Evolutionary conservation across 768 basidiomycete genomes (phyloP).

Genomic region (Boletales sp.): DNA sequence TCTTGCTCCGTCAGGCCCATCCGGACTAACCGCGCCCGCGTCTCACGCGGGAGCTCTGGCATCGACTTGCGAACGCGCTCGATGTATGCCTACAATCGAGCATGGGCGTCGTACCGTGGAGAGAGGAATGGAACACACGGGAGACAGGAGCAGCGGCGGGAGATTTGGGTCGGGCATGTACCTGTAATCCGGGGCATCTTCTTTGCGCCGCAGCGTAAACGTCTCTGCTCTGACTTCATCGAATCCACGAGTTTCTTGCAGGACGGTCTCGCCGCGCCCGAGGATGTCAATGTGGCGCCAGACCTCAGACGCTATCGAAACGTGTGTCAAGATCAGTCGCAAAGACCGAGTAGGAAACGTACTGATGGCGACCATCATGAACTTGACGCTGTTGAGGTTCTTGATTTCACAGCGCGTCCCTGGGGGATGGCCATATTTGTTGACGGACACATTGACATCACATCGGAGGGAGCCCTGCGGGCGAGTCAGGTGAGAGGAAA

Average conservation of each 20-base stretch:
- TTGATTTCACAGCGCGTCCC: constrained; percentile 95
- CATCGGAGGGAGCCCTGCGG: constrained; percentile 87
- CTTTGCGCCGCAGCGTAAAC: constrained; percentile 81
- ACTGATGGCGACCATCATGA: constrained; percentile 86
- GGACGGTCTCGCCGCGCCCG: constrained; percentile 39
- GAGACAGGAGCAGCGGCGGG: constrained; percentile 61
- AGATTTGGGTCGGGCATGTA: constrained; percentile 99
- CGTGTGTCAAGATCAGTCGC: background rate
- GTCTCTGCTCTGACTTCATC: constrained; percentile 81
- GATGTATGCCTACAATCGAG: constrained; percentile 55
- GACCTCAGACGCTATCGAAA: constrained; percentile 67
- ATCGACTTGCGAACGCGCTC: constrained; percentile 46
- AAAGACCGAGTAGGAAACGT: constrained; percentile 17
- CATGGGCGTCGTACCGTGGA: background rate
- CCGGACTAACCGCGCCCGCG: constrained; percentile 51
- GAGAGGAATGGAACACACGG: constrained; percentile 33
- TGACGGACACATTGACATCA: constrained; percentile 94
- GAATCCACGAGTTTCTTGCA: constrained; percentile 90
- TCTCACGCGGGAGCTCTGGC: constrained; percentile 75
- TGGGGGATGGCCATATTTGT: constrained; percentile 54
- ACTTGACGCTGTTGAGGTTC: constrained; percentile 89
- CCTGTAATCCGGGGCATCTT: constrained; percentile 92
- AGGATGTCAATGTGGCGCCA: constrained; percentile 68
- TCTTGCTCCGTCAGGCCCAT: constrained; percentile 61
- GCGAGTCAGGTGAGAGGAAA: constrained; percentile 1